Base-by-base conservation (phyloP, 495 filamentous ascomycete genomes). In the Aspergillus funiculosus region DNA sequence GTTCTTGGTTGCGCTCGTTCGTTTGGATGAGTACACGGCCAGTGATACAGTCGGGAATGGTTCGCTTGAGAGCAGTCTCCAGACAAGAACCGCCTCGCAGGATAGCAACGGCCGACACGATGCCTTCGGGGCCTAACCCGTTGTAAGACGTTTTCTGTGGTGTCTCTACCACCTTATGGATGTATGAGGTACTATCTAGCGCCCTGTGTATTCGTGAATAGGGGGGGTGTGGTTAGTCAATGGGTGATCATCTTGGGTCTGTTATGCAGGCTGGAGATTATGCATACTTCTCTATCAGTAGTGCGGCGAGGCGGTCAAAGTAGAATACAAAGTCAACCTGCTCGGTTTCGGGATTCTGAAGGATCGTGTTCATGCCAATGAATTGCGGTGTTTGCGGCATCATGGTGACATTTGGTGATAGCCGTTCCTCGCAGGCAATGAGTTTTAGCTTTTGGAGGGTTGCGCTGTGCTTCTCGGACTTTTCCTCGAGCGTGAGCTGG, bases 321-420 rank as follows among this genome's bases (percentile, higher is more conserved):
- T 95, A 95, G 63, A 96, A 97, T 43, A 94, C 87, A 59, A 95
- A 97, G 50, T 96, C 89, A 51, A 94, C 92, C 29, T 84, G 78
- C 8, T 81, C 67, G 1, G 85, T 91, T 30, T 83, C 75, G 17
- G 85, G 86, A 57, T 88, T 75, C 55, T 91, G 86, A 21, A 98
- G 78, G 39, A 96, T 83, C 0, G 90, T 95, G 63, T 85, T 90
- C 79, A 98, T 94, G 15, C 79, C 90, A 22, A 75, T 65, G 29
- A 96, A 69, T 61, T 98, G 91, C 4, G 79, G 74, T 0, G 83
- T 92, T 47, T 86, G 73, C 17, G 80, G 66, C 45, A 96, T 70
- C 11, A 91, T 57, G 4, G 83, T 60, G 24, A 92, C 82, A 52
- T 85, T 87, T 0, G 76, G 52, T 0, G 87, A 86, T 0, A 96